phyloP scores from a whole-genome alignment of 148 eudicot species.

The Rhododendron mucronatum region DNA sequence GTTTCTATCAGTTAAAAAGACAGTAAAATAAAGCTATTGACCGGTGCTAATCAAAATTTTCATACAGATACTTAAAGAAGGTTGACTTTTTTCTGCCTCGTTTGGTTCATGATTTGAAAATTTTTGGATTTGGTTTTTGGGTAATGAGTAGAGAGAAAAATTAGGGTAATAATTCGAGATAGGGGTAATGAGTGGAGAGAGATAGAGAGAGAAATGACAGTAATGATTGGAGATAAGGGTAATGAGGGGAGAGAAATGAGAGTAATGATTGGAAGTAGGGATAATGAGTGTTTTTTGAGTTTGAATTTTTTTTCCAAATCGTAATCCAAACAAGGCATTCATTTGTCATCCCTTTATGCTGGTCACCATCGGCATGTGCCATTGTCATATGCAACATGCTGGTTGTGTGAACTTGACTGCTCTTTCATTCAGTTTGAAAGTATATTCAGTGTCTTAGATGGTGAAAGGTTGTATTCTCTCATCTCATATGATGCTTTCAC shows the following conservation, averaged over 20 bases:
- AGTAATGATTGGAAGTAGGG: too few relatives aligned
- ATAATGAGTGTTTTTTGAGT: too few relatives aligned
- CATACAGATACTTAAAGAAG: background rate
- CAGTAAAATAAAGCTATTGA: background rate
- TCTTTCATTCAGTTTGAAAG: background rate
- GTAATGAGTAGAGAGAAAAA: too few relatives aligned
- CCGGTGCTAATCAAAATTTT: background rate
- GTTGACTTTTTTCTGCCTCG: background rate
- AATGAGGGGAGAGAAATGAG: too few relatives aligned
- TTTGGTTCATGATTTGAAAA: too few relatives aligned
- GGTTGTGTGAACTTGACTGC: background rate
- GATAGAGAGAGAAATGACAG: too few relatives aligned
- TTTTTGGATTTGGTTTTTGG: too few relatives aligned
- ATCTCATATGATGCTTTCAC: background rate
- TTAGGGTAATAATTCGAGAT: too few relatives aligned
- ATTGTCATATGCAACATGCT: background rate
- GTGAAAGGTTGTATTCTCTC: conserved; percentile 3
- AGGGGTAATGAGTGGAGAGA: too few relatives aligned
- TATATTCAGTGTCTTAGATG: background rate
- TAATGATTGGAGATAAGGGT: too few relatives aligned
- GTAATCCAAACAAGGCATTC: too few relatives aligned
- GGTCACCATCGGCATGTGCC: background rate
- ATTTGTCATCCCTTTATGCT: background rate
- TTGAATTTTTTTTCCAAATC: too few relatives aligned
- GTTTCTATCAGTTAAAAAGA: background rate